phyloP scores from a whole-genome alignment of 306 rosid genomes.

The Trifolium fragiferum region DNA sequence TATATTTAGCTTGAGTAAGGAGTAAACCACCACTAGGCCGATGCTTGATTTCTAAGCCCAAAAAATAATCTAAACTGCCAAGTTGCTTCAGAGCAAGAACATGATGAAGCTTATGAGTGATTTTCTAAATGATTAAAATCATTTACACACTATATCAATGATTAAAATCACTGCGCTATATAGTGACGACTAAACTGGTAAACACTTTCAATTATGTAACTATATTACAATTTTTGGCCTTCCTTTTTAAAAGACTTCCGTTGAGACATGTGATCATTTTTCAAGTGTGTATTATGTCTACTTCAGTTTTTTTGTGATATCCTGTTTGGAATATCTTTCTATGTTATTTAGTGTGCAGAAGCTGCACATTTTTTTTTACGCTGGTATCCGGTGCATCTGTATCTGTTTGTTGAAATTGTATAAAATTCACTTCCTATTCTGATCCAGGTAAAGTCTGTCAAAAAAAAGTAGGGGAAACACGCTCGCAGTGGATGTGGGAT shows the following conservation, averaged over 20 bases:
- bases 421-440: slow-evolving; percentile 28
- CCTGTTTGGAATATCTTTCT: neutral
- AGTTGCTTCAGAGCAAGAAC: too few species aligned
- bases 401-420: slow-evolving; percentile 29
- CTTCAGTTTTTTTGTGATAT: slow-evolving; percentile 8
- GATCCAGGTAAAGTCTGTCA: slow-evolving; percentile 84
- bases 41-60: too few species aligned
- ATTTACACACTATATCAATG: too few species aligned
- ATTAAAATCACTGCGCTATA: too few species aligned
- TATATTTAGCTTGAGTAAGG: too few species aligned
- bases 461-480: slow-evolving; percentile 84
- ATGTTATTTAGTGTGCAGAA: neutral
- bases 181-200: neutral
- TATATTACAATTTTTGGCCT: slow-evolving; percentile 26
- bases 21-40: too few species aligned
- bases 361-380: slow-evolving; percentile 22
- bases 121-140: too few species aligned
- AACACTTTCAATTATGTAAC: slow-evolving; percentile 26
- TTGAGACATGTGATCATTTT: slow-evolving; percentile 29
- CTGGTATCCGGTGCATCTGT: slow-evolving; percentile 30
- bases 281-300: neutral
- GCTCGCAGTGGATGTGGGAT: slow-evolving; percentile 86
- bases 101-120: too few species aligned
- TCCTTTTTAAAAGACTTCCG: slow-evolving; percentile 16
- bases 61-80: too few species aligned